Evolutionary conservation across 768 basidiomycete genomes (phyloP).

Genomic region (Punctularia strigosozonata): DNA sequence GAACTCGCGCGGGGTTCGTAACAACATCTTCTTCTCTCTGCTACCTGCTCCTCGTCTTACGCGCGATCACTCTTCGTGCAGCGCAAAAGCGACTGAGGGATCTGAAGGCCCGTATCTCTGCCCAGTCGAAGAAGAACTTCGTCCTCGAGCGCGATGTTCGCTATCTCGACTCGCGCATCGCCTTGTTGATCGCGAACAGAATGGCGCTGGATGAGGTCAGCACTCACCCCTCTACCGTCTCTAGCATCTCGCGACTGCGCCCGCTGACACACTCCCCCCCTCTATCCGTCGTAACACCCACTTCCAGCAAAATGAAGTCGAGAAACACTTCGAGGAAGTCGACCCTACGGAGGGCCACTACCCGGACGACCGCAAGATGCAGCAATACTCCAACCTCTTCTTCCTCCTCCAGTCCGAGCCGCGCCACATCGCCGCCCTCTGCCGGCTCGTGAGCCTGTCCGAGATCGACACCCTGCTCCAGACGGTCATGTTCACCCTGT

Average conservation of each 20-base stretch:
- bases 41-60: conserved; percentile 3
- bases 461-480: conserved; percentile 99
- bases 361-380: conserved; percentile 87
- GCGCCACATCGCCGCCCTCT: conserved; percentile 90
- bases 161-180: conserved; percentile 95
- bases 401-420: conserved; percentile 98
- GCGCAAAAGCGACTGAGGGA: conserved; percentile 97
- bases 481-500: conserved; percentile 99
- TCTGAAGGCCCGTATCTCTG: conserved; percentile 92
- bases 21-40: conserved; percentile 1
- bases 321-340: conserved; percentile 89
- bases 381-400: conserved; percentile 98
- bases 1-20: conserved; percentile 83
- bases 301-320: conserved; percentile 86
- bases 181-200: conserved; percentile 93
- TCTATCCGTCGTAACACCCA: conserved; percentile 6
- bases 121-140: conserved; percentile 99
- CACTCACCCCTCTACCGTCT: conserved; percentile 4
- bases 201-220: conserved; percentile 92
- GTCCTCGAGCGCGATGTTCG: conserved; percentile 97
- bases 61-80: conserved; percentile 22
- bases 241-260: not conserved
- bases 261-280: not conserved
- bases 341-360: conserved; percentile 88
- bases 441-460: conserved; percentile 87